Conservation (phyloP, 1,284 basidiomycete species). For the Rhizoctonia solani region DNA sequence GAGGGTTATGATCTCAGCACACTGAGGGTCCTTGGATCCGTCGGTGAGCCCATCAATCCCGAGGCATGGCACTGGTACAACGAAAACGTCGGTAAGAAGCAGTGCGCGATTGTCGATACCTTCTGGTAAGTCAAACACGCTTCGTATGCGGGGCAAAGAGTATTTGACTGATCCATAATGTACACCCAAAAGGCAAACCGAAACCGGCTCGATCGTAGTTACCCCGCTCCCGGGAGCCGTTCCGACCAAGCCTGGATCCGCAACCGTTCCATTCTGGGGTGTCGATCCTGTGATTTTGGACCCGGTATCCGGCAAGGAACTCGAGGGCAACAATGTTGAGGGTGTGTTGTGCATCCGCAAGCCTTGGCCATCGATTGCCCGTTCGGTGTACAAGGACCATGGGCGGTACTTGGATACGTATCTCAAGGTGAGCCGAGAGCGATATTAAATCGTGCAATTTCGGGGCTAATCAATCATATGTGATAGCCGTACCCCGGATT, state of each 20-base stretch:
- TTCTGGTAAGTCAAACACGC: constrained; percentile 62
- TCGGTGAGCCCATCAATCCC: constrained; percentile 99
- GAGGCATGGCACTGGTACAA: constrained; percentile 99
- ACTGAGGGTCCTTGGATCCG: constrained; percentile 86
- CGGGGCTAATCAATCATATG: too few species aligned
- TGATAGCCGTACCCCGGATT: constrained; percentile 78
- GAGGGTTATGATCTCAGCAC: constrained; percentile 81
- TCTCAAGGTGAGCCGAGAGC: constrained; percentile 62
- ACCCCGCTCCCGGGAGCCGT: constrained; percentile 96
- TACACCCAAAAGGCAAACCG: constrained; percentile 74
- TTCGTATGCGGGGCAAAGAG: too few species aligned
- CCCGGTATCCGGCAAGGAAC: constrained; percentile 72
- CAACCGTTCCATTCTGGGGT: constrained; percentile 98
- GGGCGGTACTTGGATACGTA: constrained; percentile 92
- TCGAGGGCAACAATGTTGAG: constrained; percentile 84
- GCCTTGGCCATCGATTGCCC: constrained; percentile 97
- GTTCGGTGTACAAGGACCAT: constrained; percentile 92
- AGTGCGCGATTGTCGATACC: constrained; percentile 96
- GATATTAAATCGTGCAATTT: too few species aligned
- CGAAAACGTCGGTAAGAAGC: constrained; percentile 84
- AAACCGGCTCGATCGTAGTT: constrained; percentile 94
- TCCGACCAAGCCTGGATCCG: constrained; percentile 93
- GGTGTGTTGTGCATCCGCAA: constrained; percentile 86
- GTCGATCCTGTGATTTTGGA: constrained; percentile 90
- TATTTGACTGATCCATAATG: neutral